These are phyloP conservation scores for Saturnispora dispora DNA, from an alignment of 805 yeast species.

Conservation along the genomic window DNA sequence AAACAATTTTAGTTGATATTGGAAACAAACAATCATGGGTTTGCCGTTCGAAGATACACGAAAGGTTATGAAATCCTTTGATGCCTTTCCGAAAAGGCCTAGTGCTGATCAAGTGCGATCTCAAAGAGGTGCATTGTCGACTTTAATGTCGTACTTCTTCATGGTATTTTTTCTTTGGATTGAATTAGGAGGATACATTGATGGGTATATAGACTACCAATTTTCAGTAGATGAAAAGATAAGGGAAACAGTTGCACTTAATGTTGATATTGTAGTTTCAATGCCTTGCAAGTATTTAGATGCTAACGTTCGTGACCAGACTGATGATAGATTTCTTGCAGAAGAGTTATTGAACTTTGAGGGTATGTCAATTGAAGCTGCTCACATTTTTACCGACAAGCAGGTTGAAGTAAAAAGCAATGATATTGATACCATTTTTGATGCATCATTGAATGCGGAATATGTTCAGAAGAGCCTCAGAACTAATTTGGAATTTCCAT, in stretches of 20 bases:
- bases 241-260: slow-evolving; percentile 51
- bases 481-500: slow-evolving; percentile 49
- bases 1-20: background rate
- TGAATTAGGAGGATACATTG: slow-evolving; percentile 75
- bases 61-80: slow-evolving; percentile 40
- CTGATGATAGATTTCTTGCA: slow-evolving; percentile 73
- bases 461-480: slow-evolving; percentile 39
- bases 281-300: slow-evolving; percentile 76
- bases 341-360: slow-evolving; percentile 66
- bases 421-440: slow-evolving; percentile 56
- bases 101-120: slow-evolving; percentile 67
- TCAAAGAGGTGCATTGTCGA: slow-evolving; percentile 65
- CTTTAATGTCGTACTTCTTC: slow-evolving; percentile 52
- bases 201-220: slow-evolving; percentile 71
- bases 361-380: slow-evolving; percentile 50
- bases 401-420: slow-evolving; percentile 32
- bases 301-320: slow-evolving; percentile 67
- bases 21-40: background rate
- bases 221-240: slow-evolving; percentile 63
- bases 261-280: slow-evolving; percentile 70
- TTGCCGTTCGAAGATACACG: slow-evolving; percentile 3
- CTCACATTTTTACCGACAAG: slow-evolving; percentile 35
- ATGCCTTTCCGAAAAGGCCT: slow-evolving; percentile 69
- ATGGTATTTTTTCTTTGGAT: slow-evolving; percentile 69
- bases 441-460: slow-evolving; percentile 58